Base-by-base conservation (phyloP, 345 rosid genomes). In the Syzygium grande region DNA sequence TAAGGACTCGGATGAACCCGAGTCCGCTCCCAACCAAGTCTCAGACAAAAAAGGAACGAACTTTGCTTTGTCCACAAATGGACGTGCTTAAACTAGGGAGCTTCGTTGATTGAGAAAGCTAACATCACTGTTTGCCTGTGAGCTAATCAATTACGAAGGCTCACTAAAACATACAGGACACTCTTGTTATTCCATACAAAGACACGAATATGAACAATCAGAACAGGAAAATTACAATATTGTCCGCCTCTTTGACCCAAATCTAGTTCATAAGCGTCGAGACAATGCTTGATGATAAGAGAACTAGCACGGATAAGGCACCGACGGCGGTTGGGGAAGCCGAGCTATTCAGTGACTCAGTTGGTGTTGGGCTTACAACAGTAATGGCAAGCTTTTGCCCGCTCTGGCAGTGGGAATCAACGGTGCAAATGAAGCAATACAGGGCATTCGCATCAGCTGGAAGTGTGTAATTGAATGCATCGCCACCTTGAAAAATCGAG, bases 381-480 rank as follows among this genome's bases (percentile, higher is more conserved):
- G 63, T 87, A 86, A 91, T 55, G 19, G 88, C 86, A n/a, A 90
- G 23, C 90, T 92, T 92, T 87, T 89, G 89, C 43, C 92, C 92
- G 29, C 2, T 84, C 12, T 52, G 49, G 55, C 92, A 91, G 84
- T 91, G 92, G 27, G 88, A 34, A 54, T 54, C 90, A 11, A 89
- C 77, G 3, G 88, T 87, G 87, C 93, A 92, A 14, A 91, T 87
- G 88, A 87, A 89, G 88, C 89, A 88, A 23, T 54, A 77, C 41
- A 79, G 85, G 23, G 88, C 92, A 54, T 55, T 89, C 17, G 86
- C n/a, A 34, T 6, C 27, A 0, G 55, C 22, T 27, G 89, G 86
- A 29, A 87, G 56, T 1, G 5, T 5, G 80, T 19, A 59, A 17
- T 11, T 0, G 27, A 84, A 1, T 6, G 83, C 30, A 0, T 12